Percentiles rank a stretch among this genome's conserved stretches.
These are phyloP conservation scores for Fonsecaea nubica DNA, from an alignment of 2,329 filamentous ascomycete species.

Conservation along the genomic window DNA sequence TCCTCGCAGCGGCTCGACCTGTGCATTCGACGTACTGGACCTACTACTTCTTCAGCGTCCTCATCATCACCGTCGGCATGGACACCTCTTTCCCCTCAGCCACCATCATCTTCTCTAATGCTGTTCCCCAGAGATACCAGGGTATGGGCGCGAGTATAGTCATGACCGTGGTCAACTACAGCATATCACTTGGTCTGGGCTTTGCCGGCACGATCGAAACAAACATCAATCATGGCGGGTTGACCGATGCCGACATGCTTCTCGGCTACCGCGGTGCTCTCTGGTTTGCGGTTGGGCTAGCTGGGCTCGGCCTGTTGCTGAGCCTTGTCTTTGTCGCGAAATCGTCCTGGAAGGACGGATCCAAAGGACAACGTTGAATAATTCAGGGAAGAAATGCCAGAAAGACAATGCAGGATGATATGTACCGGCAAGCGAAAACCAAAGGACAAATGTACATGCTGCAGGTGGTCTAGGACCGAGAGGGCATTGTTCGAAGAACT, in stretches of 20 bases:
- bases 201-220: slow-evolving; percentile 69
- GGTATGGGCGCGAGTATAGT: slow-evolving; percentile 65
- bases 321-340: slow-evolving; percentile 22
- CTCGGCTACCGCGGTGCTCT: slow-evolving; percentile 50
- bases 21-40: slow-evolving; percentile 53
- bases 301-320: slow-evolving; percentile 41
- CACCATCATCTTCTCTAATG: slow-evolving; percentile 65
- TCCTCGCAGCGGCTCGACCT: slow-evolving; percentile 50
- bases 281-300: slow-evolving; percentile 50
- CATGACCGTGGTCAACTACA: slow-evolving; percentile 72
- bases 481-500: too few relatives aligned
- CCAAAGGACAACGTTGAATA: background rate
- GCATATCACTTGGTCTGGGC: slow-evolving; percentile 69
- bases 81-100: slow-evolving; percentile 71
- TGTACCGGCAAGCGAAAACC: background rate
- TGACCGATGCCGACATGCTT: slow-evolving; percentile 44
- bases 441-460: background rate
- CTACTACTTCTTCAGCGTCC: slow-evolving; percentile 43
- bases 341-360: background rate
- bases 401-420: too few relatives aligned
- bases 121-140: slow-evolving; percentile 55
- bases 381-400: background rate
- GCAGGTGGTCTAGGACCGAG: too few relatives aligned
- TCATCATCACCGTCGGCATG: slow-evolving; percentile 46
- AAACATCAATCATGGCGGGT: slow-evolving; percentile 51